Base-by-base conservation (phyloP, 225 moss, liverwort and hornwort genomes). In the Bryum argenteum region DNA sequence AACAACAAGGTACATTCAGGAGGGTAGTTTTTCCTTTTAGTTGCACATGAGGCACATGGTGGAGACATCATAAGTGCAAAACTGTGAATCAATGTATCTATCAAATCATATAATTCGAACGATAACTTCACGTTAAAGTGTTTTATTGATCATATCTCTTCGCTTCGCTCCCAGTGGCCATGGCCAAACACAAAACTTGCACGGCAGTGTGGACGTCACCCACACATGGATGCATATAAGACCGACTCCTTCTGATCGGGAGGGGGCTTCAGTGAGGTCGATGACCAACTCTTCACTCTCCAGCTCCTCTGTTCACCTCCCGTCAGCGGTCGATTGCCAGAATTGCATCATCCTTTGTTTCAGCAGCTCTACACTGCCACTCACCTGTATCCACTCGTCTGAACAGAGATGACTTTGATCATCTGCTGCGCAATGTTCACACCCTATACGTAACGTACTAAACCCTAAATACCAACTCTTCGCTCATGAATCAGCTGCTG, bases 221-320 rank as follows among this genome's bases (percentile, higher is more conserved):
- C 11, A 21, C 37, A 7, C 6, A 40, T 39, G 62, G 17, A 5
- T 15, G 8, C 52, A 53, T 17, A 8, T 4, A 3, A 5, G 0
- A 33, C 33, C 61, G 70, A 77, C 77, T 73, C 81, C 0, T 9
- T 65, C 77, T 48, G 40, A 60, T 28, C 15, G 16, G 44, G 73
- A 73, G 81, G 38, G 71, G 73, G 69, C 68, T 54, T 42, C 50
- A 7, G 58, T 65, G 77, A 60, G 81, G 77, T 77, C 59, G 77
- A 73, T 59, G 64, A 58, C 73, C 81, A 63, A 73, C 77, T 44
- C 77, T 9, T 73, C 81, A 81, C 72, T 21, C 13, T 44, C 69
- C 77, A 42, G 69, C 81, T 44, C 73, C 65, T 47, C 33, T 5
- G 33, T 4, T 33, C 33, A n/a, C 60, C 60, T 74, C 69, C 73